Conservation (phyloP, 441 rosid species). For the Pelargonium cotyledonis region DNA sequence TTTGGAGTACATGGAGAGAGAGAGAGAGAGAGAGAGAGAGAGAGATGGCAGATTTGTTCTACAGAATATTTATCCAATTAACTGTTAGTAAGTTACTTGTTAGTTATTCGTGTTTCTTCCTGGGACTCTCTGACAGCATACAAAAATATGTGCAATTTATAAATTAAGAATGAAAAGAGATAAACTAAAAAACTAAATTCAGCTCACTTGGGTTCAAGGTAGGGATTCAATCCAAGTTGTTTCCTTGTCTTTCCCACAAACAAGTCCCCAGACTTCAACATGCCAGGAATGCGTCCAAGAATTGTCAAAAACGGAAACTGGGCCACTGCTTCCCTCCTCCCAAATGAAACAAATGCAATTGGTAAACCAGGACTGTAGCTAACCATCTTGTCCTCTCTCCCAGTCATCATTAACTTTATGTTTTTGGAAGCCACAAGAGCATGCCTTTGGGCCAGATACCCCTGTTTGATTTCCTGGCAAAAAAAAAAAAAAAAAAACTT, state of each 20-base stretch:
- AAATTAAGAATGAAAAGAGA: background rate
- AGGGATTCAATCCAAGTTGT: slow-evolving; percentile 42
- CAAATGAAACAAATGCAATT: slow-evolving; percentile 66
- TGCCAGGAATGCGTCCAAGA: slow-evolving; percentile 63
- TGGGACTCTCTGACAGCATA: background rate
- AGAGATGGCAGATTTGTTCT: too few relatives aligned
- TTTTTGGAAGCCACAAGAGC: slow-evolving; percentile 58
- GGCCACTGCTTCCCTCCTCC: slow-evolving; percentile 72
- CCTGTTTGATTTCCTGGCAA: slow-evolving; percentile 74
- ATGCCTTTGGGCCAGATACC: slow-evolving; percentile 62
- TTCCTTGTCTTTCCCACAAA: slow-evolving; percentile 77
- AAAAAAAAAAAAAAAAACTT: background rate
- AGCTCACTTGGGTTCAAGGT: background rate
- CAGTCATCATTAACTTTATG: slow-evolving; percentile 56
- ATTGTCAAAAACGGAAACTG: slow-evolving; percentile 70
- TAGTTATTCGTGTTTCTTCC: too few relatives aligned
- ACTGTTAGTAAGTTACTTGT: too few relatives aligned
- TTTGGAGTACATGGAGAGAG: too few relatives aligned
- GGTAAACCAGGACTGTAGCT: slow-evolving; percentile 44
- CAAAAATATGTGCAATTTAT: background rate
- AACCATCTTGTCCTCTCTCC: slow-evolving; percentile 47
- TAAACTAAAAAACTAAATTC: background rate
- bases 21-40: too few relatives aligned
- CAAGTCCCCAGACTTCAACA: slow-evolving; percentile 68
- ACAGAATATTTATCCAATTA: too few relatives aligned